These are phyloP conservation scores for Raddia guianensis DNA, from an alignment of 176 grass and related monocot genomes.

Conservation along the genomic window DNA sequence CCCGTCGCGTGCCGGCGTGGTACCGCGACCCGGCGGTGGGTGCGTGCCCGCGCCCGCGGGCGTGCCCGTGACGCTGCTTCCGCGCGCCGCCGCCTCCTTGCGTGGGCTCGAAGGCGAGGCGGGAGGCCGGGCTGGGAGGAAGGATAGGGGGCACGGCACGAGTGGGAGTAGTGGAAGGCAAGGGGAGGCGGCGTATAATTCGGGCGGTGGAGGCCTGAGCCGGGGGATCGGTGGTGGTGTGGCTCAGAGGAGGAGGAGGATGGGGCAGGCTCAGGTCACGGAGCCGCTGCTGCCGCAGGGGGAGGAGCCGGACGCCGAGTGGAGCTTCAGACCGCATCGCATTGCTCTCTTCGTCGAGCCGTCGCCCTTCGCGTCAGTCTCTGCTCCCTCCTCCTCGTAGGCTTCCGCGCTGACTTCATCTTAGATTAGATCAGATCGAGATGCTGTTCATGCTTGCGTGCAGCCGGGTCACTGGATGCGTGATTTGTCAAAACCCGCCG, in stretches of 20 bases:
- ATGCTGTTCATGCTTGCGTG: not conserved
- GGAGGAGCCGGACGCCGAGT: conserved; percentile 50
- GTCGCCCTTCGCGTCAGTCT: conserved; percentile 84
- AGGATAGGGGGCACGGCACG: conserved; percentile 44
- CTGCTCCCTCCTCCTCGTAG: not conserved
- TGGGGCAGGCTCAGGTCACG: conserved; percentile 45
- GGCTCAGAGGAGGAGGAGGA: conserved; percentile 9
- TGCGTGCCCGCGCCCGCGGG: not conserved
- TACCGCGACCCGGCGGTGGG: not conserved
- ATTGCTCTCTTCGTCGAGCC: conserved; percentile 93
- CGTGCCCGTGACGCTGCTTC: conserved; percentile 39
- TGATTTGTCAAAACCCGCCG: conserved; percentile 15
- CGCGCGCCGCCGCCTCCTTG: conserved; percentile 32
- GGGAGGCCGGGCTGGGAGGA: conserved; percentile 1
- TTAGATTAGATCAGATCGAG: conserved; percentile 44
- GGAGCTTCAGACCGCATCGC: conserved; percentile 68
- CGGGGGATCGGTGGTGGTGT: conserved; percentile 17
- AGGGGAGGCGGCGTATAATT: conserved; percentile 21
- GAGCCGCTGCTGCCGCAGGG: conserved; percentile 38
- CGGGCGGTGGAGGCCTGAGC: not conserved
- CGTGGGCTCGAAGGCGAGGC: conserved; percentile 48
- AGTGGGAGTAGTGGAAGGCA: conserved; percentile 31
- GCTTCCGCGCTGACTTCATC: not conserved
- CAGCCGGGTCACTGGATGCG: conserved; percentile 3
- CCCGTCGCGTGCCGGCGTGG: conserved; percentile 1